Conservation (phyloP, 352 stramenopile species). For the Globisporangium cystogenes region DNA sequence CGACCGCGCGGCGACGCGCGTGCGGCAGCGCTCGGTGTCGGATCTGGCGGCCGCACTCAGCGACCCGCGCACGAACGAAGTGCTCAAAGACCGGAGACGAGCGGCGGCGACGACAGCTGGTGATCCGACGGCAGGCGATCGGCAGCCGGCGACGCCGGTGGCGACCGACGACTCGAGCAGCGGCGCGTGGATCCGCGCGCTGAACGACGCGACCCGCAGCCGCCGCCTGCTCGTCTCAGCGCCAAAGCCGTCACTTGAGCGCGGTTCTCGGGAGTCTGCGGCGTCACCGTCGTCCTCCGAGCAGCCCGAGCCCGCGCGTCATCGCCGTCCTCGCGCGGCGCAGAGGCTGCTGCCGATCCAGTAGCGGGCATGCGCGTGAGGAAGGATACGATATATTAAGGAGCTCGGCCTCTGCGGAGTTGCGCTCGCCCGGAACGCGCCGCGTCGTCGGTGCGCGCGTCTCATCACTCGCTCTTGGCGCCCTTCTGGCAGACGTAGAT, state of each 20-base stretch:
- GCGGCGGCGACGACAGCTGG: not conserved
- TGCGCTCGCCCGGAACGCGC: no score
- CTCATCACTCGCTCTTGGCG: constrained; percentile 29
- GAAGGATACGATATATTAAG: constrained; percentile 12
- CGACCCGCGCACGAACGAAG: constrained; percentile 7
- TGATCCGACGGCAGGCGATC: not conserved
- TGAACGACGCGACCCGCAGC: not conserved
- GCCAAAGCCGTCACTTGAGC: not conserved
- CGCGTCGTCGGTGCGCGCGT: not conserved
- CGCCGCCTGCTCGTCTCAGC: not conserved
- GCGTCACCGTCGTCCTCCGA: no score
- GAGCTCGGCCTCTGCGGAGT: no score
- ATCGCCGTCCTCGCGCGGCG: not conserved
- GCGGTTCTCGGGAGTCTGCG: no score
- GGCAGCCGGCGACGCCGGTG: not conserved
- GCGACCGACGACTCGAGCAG: not conserved
- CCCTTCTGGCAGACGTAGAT: constrained; percentile 95
- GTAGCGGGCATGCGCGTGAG: not conserved
- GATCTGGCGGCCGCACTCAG: constrained; percentile 9
- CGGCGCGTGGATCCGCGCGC: not conserved
- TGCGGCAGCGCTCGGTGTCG: constrained; percentile 9
- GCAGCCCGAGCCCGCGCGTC: no score
- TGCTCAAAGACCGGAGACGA: constrained; percentile 7
- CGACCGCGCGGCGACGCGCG: constrained; percentile 11
- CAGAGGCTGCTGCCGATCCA: constrained; percentile 1